phyloP scores from a whole-genome alignment of 2,329 filamentous ascomycete genomes.

The Verticillium longisporum region DNA sequence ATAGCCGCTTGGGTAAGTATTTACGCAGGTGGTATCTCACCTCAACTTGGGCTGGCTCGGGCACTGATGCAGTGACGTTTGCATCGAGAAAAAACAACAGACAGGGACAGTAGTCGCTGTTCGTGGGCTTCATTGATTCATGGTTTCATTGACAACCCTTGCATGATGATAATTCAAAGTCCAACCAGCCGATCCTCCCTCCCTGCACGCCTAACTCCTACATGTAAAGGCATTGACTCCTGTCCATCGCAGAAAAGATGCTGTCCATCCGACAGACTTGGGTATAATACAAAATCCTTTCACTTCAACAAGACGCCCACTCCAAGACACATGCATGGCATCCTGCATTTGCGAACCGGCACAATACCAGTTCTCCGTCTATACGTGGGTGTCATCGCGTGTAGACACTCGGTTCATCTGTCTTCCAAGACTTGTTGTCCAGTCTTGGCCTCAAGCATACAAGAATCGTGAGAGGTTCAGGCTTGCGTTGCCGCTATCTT shows the following conservation, averaged over 20 bases:
- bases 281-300: not conserved
- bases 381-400: no score
- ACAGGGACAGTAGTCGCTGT: no score
- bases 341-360: not conserved
- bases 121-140: no score
- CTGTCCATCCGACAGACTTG: not conserved
- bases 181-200: not conserved
- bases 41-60: no score
- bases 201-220: not conserved
- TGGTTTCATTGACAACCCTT: not conserved
- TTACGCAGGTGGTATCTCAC: no score
- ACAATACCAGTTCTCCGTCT: not conserved
- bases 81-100: no score
- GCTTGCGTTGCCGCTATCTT: conserved; percentile 18
- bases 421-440: not conserved
- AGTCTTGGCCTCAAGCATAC: conserved; percentile 21
- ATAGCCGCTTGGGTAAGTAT: no score
- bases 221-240: not conserved
- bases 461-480: conserved; percentile 44
- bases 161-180: not conserved
- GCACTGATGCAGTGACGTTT: no score
- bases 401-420: no score
- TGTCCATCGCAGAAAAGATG: not conserved
- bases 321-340: not conserved
- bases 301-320: not conserved